These are phyloP conservation scores for Collybia sordida DNA, from an alignment of 768 basidiomycete species.

Conservation along the genomic window DNA sequence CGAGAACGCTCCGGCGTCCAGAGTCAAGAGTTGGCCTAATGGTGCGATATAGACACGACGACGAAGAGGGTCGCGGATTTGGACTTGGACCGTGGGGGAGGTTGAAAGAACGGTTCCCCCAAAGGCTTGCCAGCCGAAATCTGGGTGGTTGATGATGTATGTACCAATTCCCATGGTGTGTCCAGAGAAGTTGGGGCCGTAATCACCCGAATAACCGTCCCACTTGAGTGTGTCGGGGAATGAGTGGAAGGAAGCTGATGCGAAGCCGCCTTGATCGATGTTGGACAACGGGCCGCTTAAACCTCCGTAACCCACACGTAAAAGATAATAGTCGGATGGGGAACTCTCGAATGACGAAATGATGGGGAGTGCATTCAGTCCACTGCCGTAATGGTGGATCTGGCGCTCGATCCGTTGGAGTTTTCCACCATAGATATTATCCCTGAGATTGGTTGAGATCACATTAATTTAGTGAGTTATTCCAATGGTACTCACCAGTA, in stretches of 20 bases:
- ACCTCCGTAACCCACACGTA: slow-evolving; percentile 54
- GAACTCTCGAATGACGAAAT: slow-evolving; percentile 45
- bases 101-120: slow-evolving; percentile 46
- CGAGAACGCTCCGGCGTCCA: slow-evolving; percentile 55
- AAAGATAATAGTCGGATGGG: slow-evolving; percentile 48
- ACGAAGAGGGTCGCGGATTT: slow-evolving; percentile 45
- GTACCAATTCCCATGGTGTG: slow-evolving; percentile 50
- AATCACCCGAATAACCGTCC: slow-evolving; percentile 61
- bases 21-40: slow-evolving; percentile 40
- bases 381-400: slow-evolving; percentile 59
- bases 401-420: slow-evolving; percentile 54
- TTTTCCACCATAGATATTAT: slow-evolving; percentile 57
- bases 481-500: slow-evolving; percentile 41
- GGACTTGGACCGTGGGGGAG: slow-evolving; percentile 41
- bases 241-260: slow-evolving; percentile 59
- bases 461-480: neutral
- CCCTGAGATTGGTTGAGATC: slow-evolving; percentile 31
- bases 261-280: slow-evolving; percentile 59
- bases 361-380: slow-evolving; percentile 54
- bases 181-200: slow-evolving; percentile 59
- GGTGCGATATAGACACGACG: slow-evolving; percentile 53
- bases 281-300: slow-evolving; percentile 52
- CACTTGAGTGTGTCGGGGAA: slow-evolving; percentile 56
- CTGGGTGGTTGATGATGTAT: slow-evolving; percentile 49
- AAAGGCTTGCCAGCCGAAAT: slow-evolving; percentile 63